Evolutionary conservation across 768 basidiomycete species (phyloP).

Genomic region (Suillus brevipes): DNA sequence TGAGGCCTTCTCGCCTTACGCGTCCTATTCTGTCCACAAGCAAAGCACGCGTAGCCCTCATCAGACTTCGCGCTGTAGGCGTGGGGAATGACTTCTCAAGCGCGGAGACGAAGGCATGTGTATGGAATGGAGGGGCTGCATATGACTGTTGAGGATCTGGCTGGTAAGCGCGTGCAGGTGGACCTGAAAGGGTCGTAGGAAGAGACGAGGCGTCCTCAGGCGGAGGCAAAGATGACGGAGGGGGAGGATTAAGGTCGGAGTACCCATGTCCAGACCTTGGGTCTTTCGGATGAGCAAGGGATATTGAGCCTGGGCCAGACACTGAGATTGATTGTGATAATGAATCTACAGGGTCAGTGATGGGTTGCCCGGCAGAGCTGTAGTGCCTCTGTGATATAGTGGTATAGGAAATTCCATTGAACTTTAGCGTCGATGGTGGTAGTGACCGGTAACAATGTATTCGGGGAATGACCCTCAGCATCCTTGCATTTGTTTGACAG

Average conservation of each 20-base stretch:
- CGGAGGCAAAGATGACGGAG: conserved; percentile 4
- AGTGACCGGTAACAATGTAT: neutral
- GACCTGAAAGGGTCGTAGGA: conserved; percentile 16
- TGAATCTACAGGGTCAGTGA: conserved; percentile 10
- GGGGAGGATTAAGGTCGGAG: conserved; percentile 4
- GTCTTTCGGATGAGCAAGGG: conserved; percentile 19
- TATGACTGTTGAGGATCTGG: conserved; percentile 36
- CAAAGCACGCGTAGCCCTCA: conserved; percentile 80
- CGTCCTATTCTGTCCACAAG: conserved; percentile 74
- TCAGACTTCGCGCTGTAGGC: conserved; percentile 71
- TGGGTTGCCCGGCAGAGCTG: neutral
- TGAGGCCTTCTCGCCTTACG: conserved; percentile 71
- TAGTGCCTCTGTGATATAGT: conserved; percentile 3
- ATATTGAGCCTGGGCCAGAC: conserved; percentile 11
- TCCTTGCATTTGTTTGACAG: neutral
- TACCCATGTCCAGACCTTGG: conserved; percentile 15
- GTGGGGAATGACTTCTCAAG: conserved; percentile 76
- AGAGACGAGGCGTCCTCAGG: conserved; percentile 10
- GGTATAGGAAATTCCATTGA: neutral
- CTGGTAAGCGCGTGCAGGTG: conserved; percentile 9
- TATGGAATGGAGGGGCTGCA: conserved; percentile 77
- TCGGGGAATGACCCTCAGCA: neutral
- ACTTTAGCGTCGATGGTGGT: neutral
- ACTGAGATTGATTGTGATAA: neutral
- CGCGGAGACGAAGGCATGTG: conserved; percentile 71